Conservation (phyloP, 208 protist genomes). For the Phytomonas sp. region DNA sequence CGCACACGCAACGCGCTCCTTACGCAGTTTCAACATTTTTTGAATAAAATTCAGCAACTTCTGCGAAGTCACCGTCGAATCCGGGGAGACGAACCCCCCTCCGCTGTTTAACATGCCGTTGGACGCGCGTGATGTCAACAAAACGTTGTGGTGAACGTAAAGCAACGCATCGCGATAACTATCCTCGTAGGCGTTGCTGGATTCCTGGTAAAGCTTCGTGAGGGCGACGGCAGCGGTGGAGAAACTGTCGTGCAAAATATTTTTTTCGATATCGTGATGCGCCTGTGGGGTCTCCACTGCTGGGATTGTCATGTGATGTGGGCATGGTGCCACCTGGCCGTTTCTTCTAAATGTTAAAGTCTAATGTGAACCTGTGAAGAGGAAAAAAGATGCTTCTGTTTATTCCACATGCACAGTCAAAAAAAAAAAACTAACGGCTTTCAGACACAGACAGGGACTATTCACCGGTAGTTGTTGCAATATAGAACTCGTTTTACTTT, state of each 20-base stretch:
- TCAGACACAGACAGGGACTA: neutral
- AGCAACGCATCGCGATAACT: conserved; percentile 49
- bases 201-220: conserved; percentile 43
- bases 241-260: conserved; percentile 29
- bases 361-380: neutral
- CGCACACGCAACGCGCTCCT: conserved; percentile 23
- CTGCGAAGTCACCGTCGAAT: conserved; percentile 13
- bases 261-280: conserved; percentile 10
- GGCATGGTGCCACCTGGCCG: neutral
- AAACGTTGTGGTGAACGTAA: conserved; percentile 34
- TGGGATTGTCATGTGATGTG: neutral
- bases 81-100: neutral
- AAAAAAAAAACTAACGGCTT: neutral
- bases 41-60: conserved; percentile 31
- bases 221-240: conserved; percentile 31
- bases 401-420: neutral
- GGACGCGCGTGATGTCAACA: conserved; percentile 9
- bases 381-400: neutral
- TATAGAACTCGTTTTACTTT: neutral
- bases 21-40: conserved; percentile 13
- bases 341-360: neutral
- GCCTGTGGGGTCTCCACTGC: neutral
- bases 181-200: conserved; percentile 35
- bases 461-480: neutral
- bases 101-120: neutral